Evolutionary conservation across 2,329 filamentous ascomycete genomes (phyloP).

Genomic region (Pyricularia pennisetigena): DNA sequence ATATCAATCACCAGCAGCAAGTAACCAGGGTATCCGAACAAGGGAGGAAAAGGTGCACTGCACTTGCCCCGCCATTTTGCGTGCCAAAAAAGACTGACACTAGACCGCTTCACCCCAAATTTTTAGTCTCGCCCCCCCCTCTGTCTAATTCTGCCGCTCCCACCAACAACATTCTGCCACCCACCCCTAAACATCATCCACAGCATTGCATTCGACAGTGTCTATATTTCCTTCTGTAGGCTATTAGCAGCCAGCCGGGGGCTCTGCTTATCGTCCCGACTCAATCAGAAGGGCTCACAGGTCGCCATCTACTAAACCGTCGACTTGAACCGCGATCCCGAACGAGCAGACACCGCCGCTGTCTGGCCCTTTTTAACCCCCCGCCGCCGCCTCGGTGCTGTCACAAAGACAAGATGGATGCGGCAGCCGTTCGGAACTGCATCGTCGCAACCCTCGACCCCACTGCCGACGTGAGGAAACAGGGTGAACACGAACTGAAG

Average conservation of each 20-base stretch:
- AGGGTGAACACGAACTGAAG: slow-evolving; percentile 74
- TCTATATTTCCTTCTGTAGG: background rate
- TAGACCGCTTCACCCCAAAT: background rate
- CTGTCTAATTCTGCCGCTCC: background rate
- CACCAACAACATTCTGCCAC: background rate
- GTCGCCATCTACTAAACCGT: background rate
- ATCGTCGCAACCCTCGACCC: slow-evolving; percentile 67
- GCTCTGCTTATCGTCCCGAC: background rate
- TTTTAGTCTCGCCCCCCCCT: background rate
- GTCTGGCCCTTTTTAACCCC: background rate
- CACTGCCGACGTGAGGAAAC: slow-evolving; percentile 64
- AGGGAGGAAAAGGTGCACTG: background rate
- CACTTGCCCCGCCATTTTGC: background rate
- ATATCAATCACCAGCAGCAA: background rate
- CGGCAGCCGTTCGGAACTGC: slow-evolving; percentile 62
- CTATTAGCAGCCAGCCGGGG: background rate
- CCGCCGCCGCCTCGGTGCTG: slow-evolving; percentile 7
- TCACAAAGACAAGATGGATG: slow-evolving; percentile 52
- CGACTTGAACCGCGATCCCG: background rate
- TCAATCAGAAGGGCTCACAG: background rate
- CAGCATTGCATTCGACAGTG: background rate
- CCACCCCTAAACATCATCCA: background rate
- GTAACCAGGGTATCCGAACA: background rate
- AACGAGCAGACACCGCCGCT: background rate
- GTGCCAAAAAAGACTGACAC: background rate